phyloP scores from a whole-genome alignment of 257 asterid genomes.

The Scutellaria barbata region DNA sequence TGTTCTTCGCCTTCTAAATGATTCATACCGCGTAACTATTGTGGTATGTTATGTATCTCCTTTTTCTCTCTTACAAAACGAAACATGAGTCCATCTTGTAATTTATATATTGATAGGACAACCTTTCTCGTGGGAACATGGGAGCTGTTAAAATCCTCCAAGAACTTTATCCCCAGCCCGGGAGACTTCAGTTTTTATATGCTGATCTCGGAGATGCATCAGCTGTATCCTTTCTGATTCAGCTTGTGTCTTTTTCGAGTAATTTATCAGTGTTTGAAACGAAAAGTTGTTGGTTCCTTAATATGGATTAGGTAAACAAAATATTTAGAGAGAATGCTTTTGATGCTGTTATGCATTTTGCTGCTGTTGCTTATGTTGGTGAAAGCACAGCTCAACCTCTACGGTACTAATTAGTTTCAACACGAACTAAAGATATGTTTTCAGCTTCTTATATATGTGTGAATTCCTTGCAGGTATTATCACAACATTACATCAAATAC shows the following conservation, averaged over 20 bases:
- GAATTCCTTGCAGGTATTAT: constrained; percentile 57
- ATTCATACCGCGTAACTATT: constrained; percentile 86
- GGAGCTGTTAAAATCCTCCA: constrained; percentile 85
- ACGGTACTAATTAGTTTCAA: constrained; percentile 39
- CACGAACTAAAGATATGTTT: not conserved
- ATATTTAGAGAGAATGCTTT: constrained; percentile 68
- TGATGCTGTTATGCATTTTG: constrained; percentile 90
- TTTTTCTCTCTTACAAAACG: not conserved
- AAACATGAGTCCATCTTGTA: not conserved
- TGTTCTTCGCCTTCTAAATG: constrained; percentile 75
- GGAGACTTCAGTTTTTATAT: constrained; percentile 78
- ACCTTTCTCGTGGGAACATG: constrained; percentile 85
- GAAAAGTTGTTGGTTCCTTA: constrained; percentile 29
- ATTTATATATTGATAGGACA: constrained; percentile 48
- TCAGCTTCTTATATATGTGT: not conserved
- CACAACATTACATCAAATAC: constrained; percentile 86
- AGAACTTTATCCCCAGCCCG: constrained; percentile 73
- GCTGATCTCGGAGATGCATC: constrained; percentile 83
- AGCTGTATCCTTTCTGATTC: constrained; percentile 60
- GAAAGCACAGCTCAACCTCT: constrained; percentile 85
- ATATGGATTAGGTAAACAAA: constrained; percentile 50
- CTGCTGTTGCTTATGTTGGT: constrained; percentile 92
- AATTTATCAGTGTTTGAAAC: not conserved
- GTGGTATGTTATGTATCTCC: constrained; percentile 52
- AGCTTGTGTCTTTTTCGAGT: not conserved